These are phyloP conservation scores for Cyamopsis tetragonoloba DNA, from an alignment of 306 rosid species.

Conservation along the genomic window DNA sequence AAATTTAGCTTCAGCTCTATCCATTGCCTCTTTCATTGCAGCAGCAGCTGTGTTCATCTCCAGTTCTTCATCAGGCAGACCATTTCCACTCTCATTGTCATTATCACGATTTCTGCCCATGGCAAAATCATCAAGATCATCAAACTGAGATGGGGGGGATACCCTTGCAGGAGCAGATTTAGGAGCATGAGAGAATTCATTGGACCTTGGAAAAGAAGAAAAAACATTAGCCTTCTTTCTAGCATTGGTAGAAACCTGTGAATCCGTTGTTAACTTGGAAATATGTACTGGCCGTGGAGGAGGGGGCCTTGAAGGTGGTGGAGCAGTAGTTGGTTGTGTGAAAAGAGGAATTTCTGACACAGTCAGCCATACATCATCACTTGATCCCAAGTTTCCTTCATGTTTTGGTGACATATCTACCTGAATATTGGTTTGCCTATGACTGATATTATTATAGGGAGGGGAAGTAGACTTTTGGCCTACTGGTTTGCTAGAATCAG, in stretches of 20 bases:
- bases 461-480: constrained; percentile 69
- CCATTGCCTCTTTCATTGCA: constrained; percentile 99
- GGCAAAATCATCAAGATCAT: constrained; percentile 76
- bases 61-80: constrained; percentile 64
- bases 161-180: constrained; percentile 46
- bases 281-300: constrained; percentile 86
- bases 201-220: constrained; percentile 52
- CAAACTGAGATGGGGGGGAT: constrained; percentile 52
- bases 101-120: constrained; percentile 49
- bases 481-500: constrained; percentile 52
- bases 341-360: constrained; percentile 92
- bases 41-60: constrained; percentile 96
- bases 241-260: constrained; percentile 42
- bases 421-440: constrained; percentile 45
- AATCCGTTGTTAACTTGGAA: constrained; percentile 49
- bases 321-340: constrained; percentile 93
- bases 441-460: constrained; percentile 38
- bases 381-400: constrained; percentile 58
- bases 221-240: constrained; percentile 57
- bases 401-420: constrained; percentile 57
- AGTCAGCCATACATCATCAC: constrained; percentile 78
- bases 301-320: constrained; percentile 98
- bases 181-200: constrained; percentile 51
- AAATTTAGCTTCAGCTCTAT: constrained; percentile 91
- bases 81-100: constrained; percentile 54